These are phyloP conservation scores for Oryza glaberrima DNA, from an alignment of 176 grass and related monocot species.

Conservation along the genomic window DNA sequence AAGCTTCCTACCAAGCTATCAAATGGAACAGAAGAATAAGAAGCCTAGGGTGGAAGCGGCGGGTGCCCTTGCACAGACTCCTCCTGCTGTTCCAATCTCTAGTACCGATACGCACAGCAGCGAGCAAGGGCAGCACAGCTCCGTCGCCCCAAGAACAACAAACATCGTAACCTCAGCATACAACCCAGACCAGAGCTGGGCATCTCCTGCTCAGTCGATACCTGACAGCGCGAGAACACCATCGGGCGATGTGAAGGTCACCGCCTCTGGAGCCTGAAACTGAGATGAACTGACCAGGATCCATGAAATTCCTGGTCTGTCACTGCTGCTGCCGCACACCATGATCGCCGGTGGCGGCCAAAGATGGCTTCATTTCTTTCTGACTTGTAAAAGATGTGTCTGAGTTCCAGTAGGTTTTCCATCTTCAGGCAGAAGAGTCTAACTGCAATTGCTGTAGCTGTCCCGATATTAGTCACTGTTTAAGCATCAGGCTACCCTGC, in stretches of 20 bases:
- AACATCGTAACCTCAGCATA: slow-evolving; percentile 48
- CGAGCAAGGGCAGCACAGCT: slow-evolving; percentile 49
- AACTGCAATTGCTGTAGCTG: slow-evolving; percentile 51
- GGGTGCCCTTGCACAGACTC: slow-evolving; percentile 36
- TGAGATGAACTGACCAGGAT: neutral
- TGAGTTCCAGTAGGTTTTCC: slow-evolving; percentile 34
- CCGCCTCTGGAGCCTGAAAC: slow-evolving; percentile 49
- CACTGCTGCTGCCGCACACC: too few relatives aligned
- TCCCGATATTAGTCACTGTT: slow-evolving; percentile 15
- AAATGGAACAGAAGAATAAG: slow-evolving; percentile 76
- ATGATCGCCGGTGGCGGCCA: neutral
- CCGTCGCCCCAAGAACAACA: slow-evolving; percentile 20
- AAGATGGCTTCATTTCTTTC: slow-evolving; percentile 29
- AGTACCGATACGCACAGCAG: slow-evolving; percentile 47
- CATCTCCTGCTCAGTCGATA: slow-evolving; percentile 51
- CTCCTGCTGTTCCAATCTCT: slow-evolving; percentile 55
- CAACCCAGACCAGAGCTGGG: slow-evolving; percentile 61
- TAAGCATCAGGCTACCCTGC: slow-evolving; percentile 13
- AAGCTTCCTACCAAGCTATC: slow-evolving; percentile 86
- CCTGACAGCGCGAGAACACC: slow-evolving; percentile 45
- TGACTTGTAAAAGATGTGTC: slow-evolving; percentile 52
- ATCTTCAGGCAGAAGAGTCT: slow-evolving; percentile 46
- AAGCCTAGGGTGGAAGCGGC: slow-evolving; percentile 45
- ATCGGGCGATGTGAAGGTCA: slow-evolving; percentile 58
- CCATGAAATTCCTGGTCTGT: neutral